A percentile compares a stretch with the other conserved stretches of the same genome.
Conservation (phyloP, 768 basidiomycete species). For the Termitomyces sp. region DNA sequence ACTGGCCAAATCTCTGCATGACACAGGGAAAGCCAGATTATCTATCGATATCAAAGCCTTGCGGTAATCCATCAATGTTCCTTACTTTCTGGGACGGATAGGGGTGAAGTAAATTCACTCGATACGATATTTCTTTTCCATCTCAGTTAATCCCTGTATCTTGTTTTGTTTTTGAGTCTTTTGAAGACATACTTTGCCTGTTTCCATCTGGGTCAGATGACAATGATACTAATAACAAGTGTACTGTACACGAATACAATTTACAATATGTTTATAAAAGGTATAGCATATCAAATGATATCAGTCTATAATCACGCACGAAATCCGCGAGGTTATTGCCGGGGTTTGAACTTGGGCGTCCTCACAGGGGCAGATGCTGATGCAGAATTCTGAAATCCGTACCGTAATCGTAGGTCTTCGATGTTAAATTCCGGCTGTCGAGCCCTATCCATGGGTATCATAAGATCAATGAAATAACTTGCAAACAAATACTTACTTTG, state of each 20-base stretch:
- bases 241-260: not conserved
- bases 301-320: not conserved
- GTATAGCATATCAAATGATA: not conserved
- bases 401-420: constrained; percentile 22
- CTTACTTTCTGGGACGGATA: no score
- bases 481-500: constrained; percentile 5
- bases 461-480: not conserved
- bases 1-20: no score
- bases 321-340: not conserved
- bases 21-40: no score
- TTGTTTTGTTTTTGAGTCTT: no score
- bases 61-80: no score
- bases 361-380: constrained; percentile 5
- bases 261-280: not conserved
- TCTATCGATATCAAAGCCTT: no score
- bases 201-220: no score
- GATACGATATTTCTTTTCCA: no score
- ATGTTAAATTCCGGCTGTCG: constrained; percentile 15
- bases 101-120: no score
- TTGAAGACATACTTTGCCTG: no score
- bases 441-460: not conserved
- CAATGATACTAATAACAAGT: not conserved
- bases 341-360: constrained; percentile 26
- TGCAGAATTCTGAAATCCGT: constrained; percentile 22
- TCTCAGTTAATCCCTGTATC: no score